Base-by-base conservation (phyloP, 139 green algal species). In the Parachlorella kessleri region DNA sequence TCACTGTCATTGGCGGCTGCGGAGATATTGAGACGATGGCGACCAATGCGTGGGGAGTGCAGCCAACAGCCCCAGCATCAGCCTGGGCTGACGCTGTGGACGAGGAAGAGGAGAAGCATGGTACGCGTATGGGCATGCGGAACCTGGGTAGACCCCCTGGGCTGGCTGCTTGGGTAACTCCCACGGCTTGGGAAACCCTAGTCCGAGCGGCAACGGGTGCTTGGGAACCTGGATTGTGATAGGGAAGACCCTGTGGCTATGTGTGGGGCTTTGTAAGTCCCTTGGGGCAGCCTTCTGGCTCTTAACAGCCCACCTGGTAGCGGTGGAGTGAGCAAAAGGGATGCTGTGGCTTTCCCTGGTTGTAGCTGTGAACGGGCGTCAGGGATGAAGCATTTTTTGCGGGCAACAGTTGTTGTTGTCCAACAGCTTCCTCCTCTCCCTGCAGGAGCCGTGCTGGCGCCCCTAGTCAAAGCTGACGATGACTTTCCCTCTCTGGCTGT, bases 401-500 rank as follows among this genome's bases (percentile, higher is more conserved):
- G n/a, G n/a, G n/a, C n/a, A n/a, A n/a, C n/a, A n/a, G n/a, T n/a
- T 26, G 36, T 30, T 63, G 28, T 39, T 36, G n/a, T 32, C 23
- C 26, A 24, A 32, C 59, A 33, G 7, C 33, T 39, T 37, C 39
- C 30, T 55, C 33, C 32, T 35, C 21, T 30, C 3, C 14, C n/a
- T 59, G 33, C 39, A 23, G 28, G 40, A 37, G 37, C 65, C 33
- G 65, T 28, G 26, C 28, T 18, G 33, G 33, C 30, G 53, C 66
- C 42, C 69, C 0, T 33, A 28, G 9, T 33, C 33, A 77, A 78
- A 26, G 53, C 78, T 72, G 80, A 88, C 55, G 78, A 81, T 32
- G 90, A 92, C 37, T 96, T 96, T 73, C 92, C 92, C 0, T 84
- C 82, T 0, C 85, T 98, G 24, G 82, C 75, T 1, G 87, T 86